Evolutionary conservation across 441 rosid genomes (phyloP).

Genomic region (Syzygium malaccense): DNA sequence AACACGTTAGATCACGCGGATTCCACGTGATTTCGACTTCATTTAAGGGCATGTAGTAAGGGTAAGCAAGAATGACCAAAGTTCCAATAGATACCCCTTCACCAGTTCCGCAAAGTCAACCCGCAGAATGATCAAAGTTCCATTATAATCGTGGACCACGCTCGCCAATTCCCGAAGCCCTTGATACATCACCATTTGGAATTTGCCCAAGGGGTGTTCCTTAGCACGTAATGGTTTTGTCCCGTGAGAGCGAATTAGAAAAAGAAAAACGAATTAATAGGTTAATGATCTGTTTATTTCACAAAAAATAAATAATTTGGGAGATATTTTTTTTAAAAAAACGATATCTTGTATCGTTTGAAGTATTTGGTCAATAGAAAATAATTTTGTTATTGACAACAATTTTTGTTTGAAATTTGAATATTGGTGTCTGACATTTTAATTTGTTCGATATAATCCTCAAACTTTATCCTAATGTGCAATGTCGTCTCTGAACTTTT

Average conservation of each 20-base stretch:
- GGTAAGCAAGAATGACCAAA: background rate
- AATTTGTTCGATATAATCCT: no score
- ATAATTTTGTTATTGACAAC: accelerated
- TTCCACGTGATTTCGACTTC: background rate
- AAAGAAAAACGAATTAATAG: background rate
- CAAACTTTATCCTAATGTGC: no score
- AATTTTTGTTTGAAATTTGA: background rate
- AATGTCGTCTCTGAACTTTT: no score
- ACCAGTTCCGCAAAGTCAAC: background rate
- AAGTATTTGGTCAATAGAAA: background rate
- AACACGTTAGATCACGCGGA: background rate
- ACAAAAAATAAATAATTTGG: no score
- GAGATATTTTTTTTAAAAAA: background rate
- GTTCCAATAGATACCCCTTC: background rate
- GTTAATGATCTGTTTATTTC: no score
- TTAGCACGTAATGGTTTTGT: background rate
- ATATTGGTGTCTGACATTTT: no score
- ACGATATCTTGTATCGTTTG: accelerated
- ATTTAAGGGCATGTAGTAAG: background rate
- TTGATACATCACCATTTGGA: background rate
- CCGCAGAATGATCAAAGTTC: background rate
- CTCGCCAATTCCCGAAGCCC: background rate
- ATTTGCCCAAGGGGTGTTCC: background rate
- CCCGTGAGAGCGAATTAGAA: background rate
- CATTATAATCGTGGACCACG: background rate